Percentiles rank a stretch among this genome's conserved stretches.
Conservation (phyloP, 129 eudicot genomes). For the Flaveria brownii region DNA sequence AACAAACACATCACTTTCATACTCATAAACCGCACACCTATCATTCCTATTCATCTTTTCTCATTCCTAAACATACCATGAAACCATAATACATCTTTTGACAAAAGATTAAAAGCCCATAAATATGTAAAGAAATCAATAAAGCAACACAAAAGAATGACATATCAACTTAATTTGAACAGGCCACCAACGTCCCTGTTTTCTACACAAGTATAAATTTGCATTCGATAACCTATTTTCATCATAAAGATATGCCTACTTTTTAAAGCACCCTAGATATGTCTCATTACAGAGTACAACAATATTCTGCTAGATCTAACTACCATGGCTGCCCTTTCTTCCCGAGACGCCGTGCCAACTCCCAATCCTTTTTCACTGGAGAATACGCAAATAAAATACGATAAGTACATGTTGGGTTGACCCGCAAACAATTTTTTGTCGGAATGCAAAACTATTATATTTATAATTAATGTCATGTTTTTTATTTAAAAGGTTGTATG, state of each 20-base stretch:
- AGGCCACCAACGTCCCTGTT: conserved; percentile 17
- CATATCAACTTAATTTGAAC: conserved; percentile 7
- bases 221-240: conserved; percentile 24
- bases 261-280: conserved; percentile 6
- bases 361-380: conserved; percentile 82
- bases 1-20: background rate
- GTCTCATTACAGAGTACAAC: conserved; percentile 28
- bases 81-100: background rate
- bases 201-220: conserved; percentile 20
- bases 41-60: background rate
- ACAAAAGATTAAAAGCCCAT: background rate
- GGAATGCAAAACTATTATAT: background rate
- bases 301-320: conserved; percentile 17
- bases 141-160: conserved; percentile 18
- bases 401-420: conserved; percentile 5
- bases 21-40: background rate
- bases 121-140: background rate
- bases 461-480: background rate
- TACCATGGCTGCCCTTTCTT: conserved; percentile 78
- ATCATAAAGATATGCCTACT: conserved; percentile 27
- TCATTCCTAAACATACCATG: background rate
- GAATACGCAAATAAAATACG: conserved; percentile 12
- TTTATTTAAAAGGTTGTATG: background rate
- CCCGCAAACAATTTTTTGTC: background rate
- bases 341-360: conserved; percentile 76